Evolutionary conservation across 2,329 filamentous ascomycete genomes (phyloP).

Genomic region (Tetracladium maxilliforme): DNA sequence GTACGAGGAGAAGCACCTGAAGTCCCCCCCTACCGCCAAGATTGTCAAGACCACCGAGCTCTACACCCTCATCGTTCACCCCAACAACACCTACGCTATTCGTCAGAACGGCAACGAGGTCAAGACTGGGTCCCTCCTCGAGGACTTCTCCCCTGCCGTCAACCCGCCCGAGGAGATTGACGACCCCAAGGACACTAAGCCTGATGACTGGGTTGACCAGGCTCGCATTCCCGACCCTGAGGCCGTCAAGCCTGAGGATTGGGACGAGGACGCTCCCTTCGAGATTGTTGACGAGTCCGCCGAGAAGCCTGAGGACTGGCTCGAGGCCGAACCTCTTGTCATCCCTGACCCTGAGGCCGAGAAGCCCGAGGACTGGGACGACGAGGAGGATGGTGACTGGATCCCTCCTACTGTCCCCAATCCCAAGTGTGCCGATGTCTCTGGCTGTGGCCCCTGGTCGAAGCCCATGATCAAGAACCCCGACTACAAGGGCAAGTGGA

Average conservation of each 20-base stretch:
- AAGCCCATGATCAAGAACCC: conserved; percentile 90
- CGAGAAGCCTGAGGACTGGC: conserved; percentile 86
- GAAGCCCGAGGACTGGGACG: conserved; percentile 99
- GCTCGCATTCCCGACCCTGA: conserved; percentile 83
- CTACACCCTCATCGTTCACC: conserved; percentile 92
- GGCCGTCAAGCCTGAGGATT: conserved; percentile 92
- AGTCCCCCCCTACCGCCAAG: conserved; percentile 66
- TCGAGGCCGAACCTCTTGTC: conserved; percentile 71
- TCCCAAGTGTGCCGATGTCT: conserved; percentile 86
- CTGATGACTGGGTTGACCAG: conserved; percentile 90
- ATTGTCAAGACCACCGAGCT: conserved; percentile 87
- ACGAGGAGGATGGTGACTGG: conserved; percentile 99
- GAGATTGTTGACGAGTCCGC: conserved; percentile 93
- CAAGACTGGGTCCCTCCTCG: conserved; percentile 81
- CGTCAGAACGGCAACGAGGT: conserved; percentile 79
- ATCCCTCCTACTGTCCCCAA: conserved; percentile 79
- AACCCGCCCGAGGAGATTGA: conserved; percentile 94
- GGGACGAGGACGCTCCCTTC: conserved; percentile 95
- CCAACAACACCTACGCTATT: conserved; percentile 90
- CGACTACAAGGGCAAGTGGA: conserved; percentile 98
- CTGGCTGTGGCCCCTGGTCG: conserved; percentile 88
- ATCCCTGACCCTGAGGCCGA: conserved; percentile 85
- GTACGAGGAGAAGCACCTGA: conserved; percentile 99
- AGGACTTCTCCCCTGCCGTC: conserved; percentile 87
- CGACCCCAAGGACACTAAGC: conserved; percentile 86